Evolutionary conservation across 176 grass and related monocot genomes (phyloP).

Genomic region (Poa annua): DNA sequence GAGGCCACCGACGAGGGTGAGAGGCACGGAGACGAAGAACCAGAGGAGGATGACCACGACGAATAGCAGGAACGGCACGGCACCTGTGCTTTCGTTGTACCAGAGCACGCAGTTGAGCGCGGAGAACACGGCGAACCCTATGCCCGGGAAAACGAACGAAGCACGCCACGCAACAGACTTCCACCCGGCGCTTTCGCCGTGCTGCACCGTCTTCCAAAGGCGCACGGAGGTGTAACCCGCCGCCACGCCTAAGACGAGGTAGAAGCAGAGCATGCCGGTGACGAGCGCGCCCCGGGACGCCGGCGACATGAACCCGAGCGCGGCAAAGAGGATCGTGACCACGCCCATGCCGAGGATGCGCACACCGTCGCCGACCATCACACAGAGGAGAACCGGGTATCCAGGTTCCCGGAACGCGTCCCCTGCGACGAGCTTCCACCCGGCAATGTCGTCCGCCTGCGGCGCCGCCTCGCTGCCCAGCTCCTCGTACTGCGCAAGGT

Average conservation of each 20-base stretch:
- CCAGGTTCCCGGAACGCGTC: conserved; percentile 60
- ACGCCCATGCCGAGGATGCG: conserved; percentile 67
- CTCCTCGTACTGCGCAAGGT: conserved; percentile 64
- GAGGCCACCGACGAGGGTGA: conserved; percentile 58
- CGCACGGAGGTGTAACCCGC: conserved; percentile 59
- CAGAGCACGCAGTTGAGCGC: conserved; percentile 67
- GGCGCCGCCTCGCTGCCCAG: conserved; percentile 28
- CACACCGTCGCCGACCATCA: conserved; percentile 64
- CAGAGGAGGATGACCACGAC: conserved; percentile 52
- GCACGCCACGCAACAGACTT: conserved; percentile 51
- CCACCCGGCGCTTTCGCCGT: conserved; percentile 55
- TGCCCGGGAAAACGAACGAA: conserved; percentile 51
- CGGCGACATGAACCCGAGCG: conserved; percentile 82
- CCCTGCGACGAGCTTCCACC: conserved; percentile 64
- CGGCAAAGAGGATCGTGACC: conserved; percentile 73
- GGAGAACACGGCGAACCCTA: conserved; percentile 54
- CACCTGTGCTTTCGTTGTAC: conserved; percentile 70
- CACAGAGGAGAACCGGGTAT: conserved; percentile 56
- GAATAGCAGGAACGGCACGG: conserved; percentile 56
- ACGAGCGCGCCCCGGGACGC: conserved; percentile 61
- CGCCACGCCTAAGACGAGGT: conserved; percentile 49
- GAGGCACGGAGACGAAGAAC: conserved; percentile 71
- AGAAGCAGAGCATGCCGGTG: conserved; percentile 67
- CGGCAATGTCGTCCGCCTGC: conserved; percentile 41
- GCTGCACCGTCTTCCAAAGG: conserved; percentile 55